phyloP scores from a whole-genome alignment of 371 early-diverging fungal genomes.

The Chytridium lagenaria region DNA sequence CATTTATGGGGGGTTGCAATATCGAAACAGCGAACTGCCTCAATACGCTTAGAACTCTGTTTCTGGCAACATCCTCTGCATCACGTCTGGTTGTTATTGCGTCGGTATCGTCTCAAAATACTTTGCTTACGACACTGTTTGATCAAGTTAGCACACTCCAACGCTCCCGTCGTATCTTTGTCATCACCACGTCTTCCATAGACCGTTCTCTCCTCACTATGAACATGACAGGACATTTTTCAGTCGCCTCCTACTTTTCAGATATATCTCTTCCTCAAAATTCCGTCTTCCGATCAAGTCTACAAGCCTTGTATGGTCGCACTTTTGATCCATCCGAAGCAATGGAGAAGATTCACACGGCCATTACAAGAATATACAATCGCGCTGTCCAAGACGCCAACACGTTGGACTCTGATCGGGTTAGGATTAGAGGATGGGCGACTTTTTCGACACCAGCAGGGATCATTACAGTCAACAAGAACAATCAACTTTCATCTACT shows the following conservation, averaged over 20 bases:
- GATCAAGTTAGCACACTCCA: background rate
- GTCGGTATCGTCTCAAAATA: background rate
- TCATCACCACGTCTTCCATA: background rate
- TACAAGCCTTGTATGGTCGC: conserved; percentile 16
- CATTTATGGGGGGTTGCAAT: background rate
- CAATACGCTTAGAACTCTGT: background rate
- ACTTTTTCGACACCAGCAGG: background rate
- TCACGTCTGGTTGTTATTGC: background rate
- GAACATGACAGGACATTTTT: conserved; percentile 8
- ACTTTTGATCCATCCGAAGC: background rate
- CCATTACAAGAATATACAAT: background rate
- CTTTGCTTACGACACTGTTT: background rate
- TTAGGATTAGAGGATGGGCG: background rate
- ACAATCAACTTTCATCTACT: background rate
- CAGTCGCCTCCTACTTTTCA: conserved; percentile 7
- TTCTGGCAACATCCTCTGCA: background rate
- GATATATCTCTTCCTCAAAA: conserved; percentile 1
- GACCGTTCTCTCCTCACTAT: background rate
- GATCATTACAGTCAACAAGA: background rate
- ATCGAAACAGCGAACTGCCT: background rate
- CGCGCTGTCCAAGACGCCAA: background rate
- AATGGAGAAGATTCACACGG: background rate
- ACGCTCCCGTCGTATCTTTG: background rate
- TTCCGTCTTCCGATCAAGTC: background rate
- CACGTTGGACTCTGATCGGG: background rate